Evolutionary conservation across 169 alveolate genomes (phyloP).

Genomic region (Eimeria necatrix): DNA sequence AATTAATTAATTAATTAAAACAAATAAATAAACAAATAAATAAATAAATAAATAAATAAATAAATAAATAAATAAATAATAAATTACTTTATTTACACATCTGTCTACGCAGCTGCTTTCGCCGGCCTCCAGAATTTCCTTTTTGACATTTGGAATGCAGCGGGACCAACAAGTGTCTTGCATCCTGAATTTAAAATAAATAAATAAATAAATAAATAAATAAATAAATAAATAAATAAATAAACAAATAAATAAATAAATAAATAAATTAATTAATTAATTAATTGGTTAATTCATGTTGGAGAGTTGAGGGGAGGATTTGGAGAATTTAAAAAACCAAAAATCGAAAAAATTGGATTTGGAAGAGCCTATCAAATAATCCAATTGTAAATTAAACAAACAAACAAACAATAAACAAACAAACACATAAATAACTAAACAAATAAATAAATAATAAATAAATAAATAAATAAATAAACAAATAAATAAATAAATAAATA

Average conservation of each 20-base stretch:
- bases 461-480: not conserved
- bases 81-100: slow-evolving; percentile 73
- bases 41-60: not conserved
- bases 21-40: not conserved
- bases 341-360: not conserved
- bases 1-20: not conserved
- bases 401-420: not conserved
- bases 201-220: not conserved
- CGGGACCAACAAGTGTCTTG: slow-evolving; percentile 80
- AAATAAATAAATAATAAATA: not conserved
- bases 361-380: not conserved
- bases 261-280: not conserved
- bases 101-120: slow-evolving; percentile 79
- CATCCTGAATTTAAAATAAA: slow-evolving; percentile 37
- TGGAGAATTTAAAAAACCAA: not conserved
- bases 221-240: not conserved
- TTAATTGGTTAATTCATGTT: slow-evolving; percentile 26
- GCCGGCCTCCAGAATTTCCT: slow-evolving; percentile 76
- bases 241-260: not conserved
- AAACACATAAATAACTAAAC: not conserved
- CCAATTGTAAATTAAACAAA: not conserved
- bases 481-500: not conserved
- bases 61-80: not conserved
- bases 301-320: not conserved
- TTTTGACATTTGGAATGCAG: slow-evolving; percentile 79